phyloP scores from a whole-genome alignment of 139 green algal genomes.

The Pseudopediastrum boryanum region DNA sequence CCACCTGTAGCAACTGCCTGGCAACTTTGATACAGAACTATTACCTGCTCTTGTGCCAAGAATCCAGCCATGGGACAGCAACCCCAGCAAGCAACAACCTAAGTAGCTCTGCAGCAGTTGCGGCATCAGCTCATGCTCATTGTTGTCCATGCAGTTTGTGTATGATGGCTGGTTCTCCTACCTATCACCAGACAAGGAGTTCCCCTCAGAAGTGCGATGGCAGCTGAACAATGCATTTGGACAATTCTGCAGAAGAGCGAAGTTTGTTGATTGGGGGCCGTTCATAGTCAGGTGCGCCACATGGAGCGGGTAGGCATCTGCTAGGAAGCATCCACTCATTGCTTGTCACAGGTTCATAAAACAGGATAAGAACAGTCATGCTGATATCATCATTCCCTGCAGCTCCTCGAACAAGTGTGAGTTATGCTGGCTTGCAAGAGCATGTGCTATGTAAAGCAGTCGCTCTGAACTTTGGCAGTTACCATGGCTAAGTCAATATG shows the following conservation, averaged over 20 bases:
- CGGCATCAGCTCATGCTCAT: background rate
- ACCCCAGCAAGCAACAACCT: background rate
- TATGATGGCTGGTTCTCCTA: slow-evolving; percentile 78
- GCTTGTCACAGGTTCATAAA: background rate
- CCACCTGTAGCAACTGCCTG: background rate
- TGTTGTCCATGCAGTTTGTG: slow-evolving; percentile 68
- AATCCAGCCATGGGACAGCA: background rate
- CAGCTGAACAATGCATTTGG: slow-evolving; percentile 79
- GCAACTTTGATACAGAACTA: background rate
- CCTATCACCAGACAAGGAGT: slow-evolving; percentile 80
- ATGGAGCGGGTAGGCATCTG: background rate
- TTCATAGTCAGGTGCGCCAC: slow-evolving; percentile 61
- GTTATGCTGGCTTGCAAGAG: background rate
- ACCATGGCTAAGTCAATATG: background rate
- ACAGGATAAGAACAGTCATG: background rate
- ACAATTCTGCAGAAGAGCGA: slow-evolving; percentile 50
- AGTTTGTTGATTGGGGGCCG: slow-evolving; percentile 52
- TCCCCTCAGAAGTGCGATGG: slow-evolving; percentile 74
- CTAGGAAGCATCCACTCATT: background rate
- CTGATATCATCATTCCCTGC: background rate
- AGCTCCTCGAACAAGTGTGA: background rate
- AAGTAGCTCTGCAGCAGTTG: background rate
- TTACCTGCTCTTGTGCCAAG: background rate
- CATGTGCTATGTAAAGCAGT: background rate
- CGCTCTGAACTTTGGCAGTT: background rate